phyloP scores from a whole-genome alignment of 805 yeast species.

The Cephaloascus fragrans region DNA sequence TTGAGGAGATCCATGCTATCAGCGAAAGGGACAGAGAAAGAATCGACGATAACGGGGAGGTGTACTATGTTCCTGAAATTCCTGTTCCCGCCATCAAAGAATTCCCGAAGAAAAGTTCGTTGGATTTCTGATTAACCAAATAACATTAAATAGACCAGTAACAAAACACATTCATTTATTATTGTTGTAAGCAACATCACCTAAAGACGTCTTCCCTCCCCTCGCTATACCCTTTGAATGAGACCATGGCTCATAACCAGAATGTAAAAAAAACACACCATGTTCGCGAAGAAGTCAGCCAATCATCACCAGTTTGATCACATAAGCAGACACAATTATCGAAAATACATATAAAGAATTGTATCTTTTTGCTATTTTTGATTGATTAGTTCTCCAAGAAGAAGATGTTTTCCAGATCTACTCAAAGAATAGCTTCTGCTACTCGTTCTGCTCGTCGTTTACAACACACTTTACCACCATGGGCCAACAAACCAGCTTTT shows the following conservation, averaged over 20 bases:
- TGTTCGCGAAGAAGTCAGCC: neutral
- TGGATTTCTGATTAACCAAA: constrained; percentile 48
- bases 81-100: constrained; percentile 59
- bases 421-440: constrained; percentile 1
- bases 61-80: constrained; percentile 67
- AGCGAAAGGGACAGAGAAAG: constrained; percentile 85
- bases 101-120: constrained; percentile 46
- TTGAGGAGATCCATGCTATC: constrained; percentile 69
- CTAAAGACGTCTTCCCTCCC: no score
- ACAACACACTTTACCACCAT: constrained; percentile 20
- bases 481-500: constrained; percentile 27
- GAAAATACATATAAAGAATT: neutral
- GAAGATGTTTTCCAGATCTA: neutral
- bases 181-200: no score
- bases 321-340: neutral
- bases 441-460: constrained; percentile 1
- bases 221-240: no score
- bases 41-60: constrained; percentile 78
- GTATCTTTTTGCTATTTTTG: no score
- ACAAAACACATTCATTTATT: no score
- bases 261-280: neutral
- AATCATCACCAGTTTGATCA: neutral
- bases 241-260: no score
- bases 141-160: no score
- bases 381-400: neutral